Conservation (phyloP, 1,284 basidiomycete species). For the Kwoniella shivajii region DNA sequence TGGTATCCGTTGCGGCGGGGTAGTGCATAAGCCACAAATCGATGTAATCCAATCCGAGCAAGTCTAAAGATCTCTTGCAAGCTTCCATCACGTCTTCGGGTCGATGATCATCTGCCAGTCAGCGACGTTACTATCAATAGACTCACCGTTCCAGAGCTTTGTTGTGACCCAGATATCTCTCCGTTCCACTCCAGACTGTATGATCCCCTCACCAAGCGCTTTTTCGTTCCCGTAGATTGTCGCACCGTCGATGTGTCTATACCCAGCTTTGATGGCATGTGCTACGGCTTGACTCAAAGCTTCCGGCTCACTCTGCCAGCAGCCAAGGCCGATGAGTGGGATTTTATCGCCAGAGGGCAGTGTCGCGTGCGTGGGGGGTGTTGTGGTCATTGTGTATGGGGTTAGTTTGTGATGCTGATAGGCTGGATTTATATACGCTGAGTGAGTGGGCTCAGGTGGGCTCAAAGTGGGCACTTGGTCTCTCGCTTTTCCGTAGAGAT, state of each 20-base stretch:
- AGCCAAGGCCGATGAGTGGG: neutral
- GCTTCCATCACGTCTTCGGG: conserved; percentile 23
- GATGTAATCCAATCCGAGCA: conserved; percentile 69
- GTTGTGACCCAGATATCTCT: conserved; percentile 60
- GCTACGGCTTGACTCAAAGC: neutral
- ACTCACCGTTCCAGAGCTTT: conserved; percentile 49
- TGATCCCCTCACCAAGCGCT: conserved; percentile 54
- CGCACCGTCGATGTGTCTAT: conserved; percentile 51
- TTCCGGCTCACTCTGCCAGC: conserved; percentile 6
- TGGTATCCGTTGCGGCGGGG: conserved; percentile 20
- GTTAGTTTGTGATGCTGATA: no score
- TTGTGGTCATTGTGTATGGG: neutral
- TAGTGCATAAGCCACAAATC: conserved; percentile 75
- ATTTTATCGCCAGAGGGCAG: conserved; percentile 1
- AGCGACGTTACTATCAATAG: neutral
- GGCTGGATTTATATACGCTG: no score
- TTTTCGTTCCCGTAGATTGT: conserved; percentile 50
- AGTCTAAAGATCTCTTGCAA: conserved; percentile 56
- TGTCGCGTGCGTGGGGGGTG: neutral
- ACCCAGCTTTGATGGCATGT: conserved; percentile 42
- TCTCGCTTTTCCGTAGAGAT: neutral
- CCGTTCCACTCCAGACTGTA: conserved; percentile 52
- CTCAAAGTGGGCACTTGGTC: no score
- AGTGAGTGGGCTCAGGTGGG: no score
- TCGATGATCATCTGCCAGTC: conserved; percentile 17